A percentile compares a stretch with the other conserved stretches of the same genome.
Conservation (phyloP, 2,329 filamentous ascomycete species). For the Phoma herbarum region DNA sequence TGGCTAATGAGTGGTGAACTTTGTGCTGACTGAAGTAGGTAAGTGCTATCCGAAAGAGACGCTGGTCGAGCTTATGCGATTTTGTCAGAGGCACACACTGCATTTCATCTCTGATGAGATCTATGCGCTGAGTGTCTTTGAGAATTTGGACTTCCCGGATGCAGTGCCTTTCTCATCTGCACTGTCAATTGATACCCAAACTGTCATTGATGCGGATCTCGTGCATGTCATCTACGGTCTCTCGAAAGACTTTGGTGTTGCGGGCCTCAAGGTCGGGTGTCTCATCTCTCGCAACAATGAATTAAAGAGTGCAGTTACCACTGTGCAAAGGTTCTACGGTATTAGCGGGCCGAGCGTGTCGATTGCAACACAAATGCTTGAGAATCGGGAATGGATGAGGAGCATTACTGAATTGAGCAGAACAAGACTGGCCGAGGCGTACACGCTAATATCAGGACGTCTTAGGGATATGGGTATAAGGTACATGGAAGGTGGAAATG, state of each 20-base stretch:
- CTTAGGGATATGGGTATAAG: constrained; percentile 55
- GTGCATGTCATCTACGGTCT: constrained; percentile 63
- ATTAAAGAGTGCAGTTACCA: constrained; percentile 26
- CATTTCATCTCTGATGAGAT: constrained; percentile 68
- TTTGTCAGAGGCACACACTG: constrained; percentile 61
- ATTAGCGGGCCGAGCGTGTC: constrained; percentile 28
- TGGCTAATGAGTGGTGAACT: too few species aligned
- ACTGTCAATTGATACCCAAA: constrained; percentile 29
- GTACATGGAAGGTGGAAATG: constrained; percentile 61
- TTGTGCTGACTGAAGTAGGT: neutral
- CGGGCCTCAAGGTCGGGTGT: constrained; percentile 52
- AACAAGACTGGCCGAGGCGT: neutral
- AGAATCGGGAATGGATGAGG: constrained; percentile 34
- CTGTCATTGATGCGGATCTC: constrained; percentile 58
- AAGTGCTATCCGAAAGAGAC: constrained; percentile 47
- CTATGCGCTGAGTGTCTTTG: constrained; percentile 63
- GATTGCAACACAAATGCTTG: constrained; percentile 31
- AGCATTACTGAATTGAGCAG: neutral
- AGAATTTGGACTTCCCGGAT: constrained; percentile 12
- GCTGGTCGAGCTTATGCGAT: constrained; percentile 55
- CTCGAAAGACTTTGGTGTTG: constrained; percentile 62
- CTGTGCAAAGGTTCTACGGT: constrained; percentile 49
- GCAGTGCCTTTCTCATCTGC: constrained; percentile 34
- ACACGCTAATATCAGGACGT: neutral
- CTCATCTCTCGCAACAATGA: constrained; percentile 30